Evolutionary conservation across 176 grass and related monocot genomes (phyloP).

Genomic region (Carex myosuroides): DNA sequence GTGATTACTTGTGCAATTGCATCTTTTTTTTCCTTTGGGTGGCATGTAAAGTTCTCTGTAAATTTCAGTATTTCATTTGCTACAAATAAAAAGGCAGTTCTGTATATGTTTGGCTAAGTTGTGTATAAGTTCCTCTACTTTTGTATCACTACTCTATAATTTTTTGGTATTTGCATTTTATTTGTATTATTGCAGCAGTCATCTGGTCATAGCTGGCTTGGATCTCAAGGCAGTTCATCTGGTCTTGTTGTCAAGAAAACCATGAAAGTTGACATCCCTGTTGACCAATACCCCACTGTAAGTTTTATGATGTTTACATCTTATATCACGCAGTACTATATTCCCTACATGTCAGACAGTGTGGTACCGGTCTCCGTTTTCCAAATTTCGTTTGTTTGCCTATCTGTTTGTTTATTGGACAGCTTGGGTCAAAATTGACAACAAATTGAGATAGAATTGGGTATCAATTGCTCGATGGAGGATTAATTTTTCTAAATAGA

Average conservation of each 20-base stretch:
- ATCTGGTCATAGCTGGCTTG: conserved; percentile 83
- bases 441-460: background rate
- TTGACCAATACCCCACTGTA: conserved; percentile 88
- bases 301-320: conserved; percentile 30
- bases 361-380: background rate
- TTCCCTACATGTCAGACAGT: background rate
- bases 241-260: conserved; percentile 92
- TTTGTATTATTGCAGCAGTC: conserved; percentile 56
- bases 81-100: background rate
- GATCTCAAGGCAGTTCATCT: conserved; percentile 76
- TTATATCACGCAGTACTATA: background rate
- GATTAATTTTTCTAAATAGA: background rate
- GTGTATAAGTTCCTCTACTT: background rate
- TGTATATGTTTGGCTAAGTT: background rate
- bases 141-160: conserved; percentile 6
- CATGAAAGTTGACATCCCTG: conserved; percentile 87
- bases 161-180: conserved; percentile 1
- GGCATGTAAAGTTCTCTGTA: background rate
- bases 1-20: conserved; percentile 19
- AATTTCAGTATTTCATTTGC: conserved; percentile 1
- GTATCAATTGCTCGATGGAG: background rate
- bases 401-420: background rate
- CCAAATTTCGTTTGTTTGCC: background rate
- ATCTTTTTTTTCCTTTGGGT: background rate
- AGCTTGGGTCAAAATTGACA: background rate